Percentiles rank a stretch among this genome's conserved stretches.
Evolutionary conservation across 306 rosid genomes (phyloP).

Genomic region (Pyrus bretschneideri): DNA sequence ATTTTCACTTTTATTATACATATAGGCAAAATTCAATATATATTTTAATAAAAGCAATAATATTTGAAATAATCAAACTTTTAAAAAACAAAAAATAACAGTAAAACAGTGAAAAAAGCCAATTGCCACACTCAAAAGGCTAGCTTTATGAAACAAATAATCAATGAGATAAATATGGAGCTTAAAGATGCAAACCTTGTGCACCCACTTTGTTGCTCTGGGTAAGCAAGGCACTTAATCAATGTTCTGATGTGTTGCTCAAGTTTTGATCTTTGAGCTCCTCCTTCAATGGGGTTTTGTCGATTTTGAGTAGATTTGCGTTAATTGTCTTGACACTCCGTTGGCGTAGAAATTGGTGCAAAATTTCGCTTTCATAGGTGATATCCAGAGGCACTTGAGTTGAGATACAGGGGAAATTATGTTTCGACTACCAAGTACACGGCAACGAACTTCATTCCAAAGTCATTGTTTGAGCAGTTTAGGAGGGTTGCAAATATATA

Average conservation of each 20-base stretch:
- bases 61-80: no score
- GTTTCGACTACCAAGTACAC: constrained; percentile 82
- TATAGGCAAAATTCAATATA: no score
- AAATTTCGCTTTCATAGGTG: constrained; percentile 18
- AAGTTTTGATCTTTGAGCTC: constrained; percentile 12
- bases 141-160: not conserved
- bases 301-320: not conserved
- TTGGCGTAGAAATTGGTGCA: not conserved
- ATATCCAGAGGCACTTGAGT: constrained; percentile 39
- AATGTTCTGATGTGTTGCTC: constrained; percentile 12
- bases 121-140: no score
- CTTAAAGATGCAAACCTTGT: not conserved
- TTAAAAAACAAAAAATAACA: no score
- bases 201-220: not conserved
- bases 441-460: constrained; percentile 58
- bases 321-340: not conserved
- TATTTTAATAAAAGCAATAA: no score
- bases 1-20: not conserved
- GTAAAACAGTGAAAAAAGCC: no score
- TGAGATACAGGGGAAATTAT: constrained; percentile 57
- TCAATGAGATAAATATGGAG: not conserved
- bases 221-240: constrained; percentile 12
- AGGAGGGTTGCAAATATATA: constrained; percentile 87
- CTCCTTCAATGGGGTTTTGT: not conserved
- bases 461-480: constrained; percentile 87